Evolutionary conservation across 192 early-diverging fungal genomes (phyloP), one percentile per base, ranked within the genome.

Genomic region (Diversispora eburnea): DNA sequence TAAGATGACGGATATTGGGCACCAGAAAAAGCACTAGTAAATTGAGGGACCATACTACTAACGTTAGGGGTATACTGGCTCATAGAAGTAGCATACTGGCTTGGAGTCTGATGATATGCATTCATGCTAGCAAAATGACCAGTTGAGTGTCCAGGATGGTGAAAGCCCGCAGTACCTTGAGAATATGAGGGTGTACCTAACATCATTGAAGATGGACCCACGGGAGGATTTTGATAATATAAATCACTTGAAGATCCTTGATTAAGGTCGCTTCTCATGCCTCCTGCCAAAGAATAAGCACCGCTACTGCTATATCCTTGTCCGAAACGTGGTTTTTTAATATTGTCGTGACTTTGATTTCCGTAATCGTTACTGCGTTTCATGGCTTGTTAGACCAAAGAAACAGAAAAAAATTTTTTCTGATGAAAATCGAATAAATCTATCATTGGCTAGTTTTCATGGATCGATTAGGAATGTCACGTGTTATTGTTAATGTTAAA

Each of bases 311-410:
- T 76, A 61, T 77, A 79, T 15, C 80, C 72, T 74, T 87, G 87
- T 39, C 79, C 80, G 46, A 85, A 87, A 15, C 87, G 82, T 39
- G 82, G 86, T 64, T 88, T 88, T 72, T 88, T 88, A 70, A 78
- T 33, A 55, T 74, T 83, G 51, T 85, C 83, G 69, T 82, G 77
- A 25, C 76, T 79, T 61, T 83, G 84, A 63, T 77, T 65, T 56
- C 72, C 83, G 77, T 85, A 88, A 71, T 88, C 86, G 79, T 80
- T 88, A 70, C 82, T 84, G 76, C 86, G 82, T 81, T 86, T 88
- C 86, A 88, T 88, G 64, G 45, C 25, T 33, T 33, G 25, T 33
- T 33, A 33, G 25, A 33, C 25, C 25, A 33, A 33, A 33, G 25
- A 33, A 33, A 33, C 25, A 33, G 25, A 33, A 33, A 33, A 33